Evolutionary conservation across 2,329 filamentous ascomycete genomes (phyloP), one percentile per base, ranked within the genome.

Genomic region (Berkeleyomyces basicola): DNA sequence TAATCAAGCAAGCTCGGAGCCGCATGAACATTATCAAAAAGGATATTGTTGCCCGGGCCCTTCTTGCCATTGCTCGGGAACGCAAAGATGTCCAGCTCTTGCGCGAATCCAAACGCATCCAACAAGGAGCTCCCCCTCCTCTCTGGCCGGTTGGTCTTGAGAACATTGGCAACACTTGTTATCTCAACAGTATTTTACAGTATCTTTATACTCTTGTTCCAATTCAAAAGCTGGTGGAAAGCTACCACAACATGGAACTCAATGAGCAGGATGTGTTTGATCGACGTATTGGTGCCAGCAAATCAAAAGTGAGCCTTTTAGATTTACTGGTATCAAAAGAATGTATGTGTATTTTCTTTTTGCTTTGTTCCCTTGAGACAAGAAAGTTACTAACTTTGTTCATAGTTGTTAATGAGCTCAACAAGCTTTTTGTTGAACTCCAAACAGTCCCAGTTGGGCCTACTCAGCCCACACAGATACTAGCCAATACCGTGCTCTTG

Each of bases 111-210:
- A 64, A 64, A 37, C 65, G 59, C 37, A 65, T 66, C 5, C 60
- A 63, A 40, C 47, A 63, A 23, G 67, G 66, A 1, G 63, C 67
- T 9, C 93, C 93, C 10, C 64, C 64, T 1, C 64, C 64, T n/a
- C 46, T 51, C 11, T 62, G 64, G 49, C 64, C 64, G 0, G 88
- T 95, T 31, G 93, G 93, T 0, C 79, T 97, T 4, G 82, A 85
- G 66, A 99, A 97, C 68, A 95, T 97, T 63, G 91, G 93, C 64
- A 99, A 99, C 70, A 99, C 95, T 0, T 99, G 93, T 72, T 99
- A 99, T 69, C 79, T 99, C 62, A 99, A 99, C 76, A 97, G 92
- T 73, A 81, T 99, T 58, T 78, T 99, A 7, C 93, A 99, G 69
- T 97, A 95, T 70, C 87, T 96, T 67, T 96, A 95, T 71, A 95